phyloP scores from a whole-genome alignment of 2,329 filamentous ascomycete genomes.

The Parafenestella ontariensis region DNA sequence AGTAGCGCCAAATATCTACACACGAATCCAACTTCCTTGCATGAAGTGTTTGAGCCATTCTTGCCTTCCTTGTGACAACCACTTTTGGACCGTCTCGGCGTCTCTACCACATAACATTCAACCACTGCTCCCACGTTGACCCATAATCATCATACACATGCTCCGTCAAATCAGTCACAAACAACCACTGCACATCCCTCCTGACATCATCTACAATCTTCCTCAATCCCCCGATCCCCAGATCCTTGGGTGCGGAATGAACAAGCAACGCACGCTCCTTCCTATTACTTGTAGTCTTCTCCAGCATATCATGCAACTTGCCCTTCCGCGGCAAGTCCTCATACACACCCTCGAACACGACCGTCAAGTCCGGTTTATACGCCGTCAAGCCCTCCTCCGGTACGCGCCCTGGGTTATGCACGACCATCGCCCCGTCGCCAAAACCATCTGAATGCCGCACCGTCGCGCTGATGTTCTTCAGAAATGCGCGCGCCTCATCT shows the following conservation, averaged over 20 bases:
- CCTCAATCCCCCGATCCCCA: conserved; percentile 20
- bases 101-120: conserved; percentile 18
- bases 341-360: conserved; percentile 34
- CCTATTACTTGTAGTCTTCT: conserved; percentile 9
- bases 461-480: conserved; percentile 30
- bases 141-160: conserved; percentile 26
- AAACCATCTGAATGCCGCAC: conserved; percentile 27
- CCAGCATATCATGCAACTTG: conserved; percentile 11
- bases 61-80: too few relatives aligned
- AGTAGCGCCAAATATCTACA: background rate
- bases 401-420: conserved; percentile 30
- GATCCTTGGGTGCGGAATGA: conserved; percentile 22
- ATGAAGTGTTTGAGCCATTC: too few relatives aligned
- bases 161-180: conserved; percentile 26
- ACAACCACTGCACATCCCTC: conserved; percentile 31
- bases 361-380: conserved; percentile 25
- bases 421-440: conserved; percentile 19
- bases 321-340: conserved; percentile 15
- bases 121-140: conserved; percentile 26
- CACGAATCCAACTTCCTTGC: background rate
- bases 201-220: conserved; percentile 28
- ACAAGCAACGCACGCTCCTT: conserved; percentile 27
- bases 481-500: conserved; percentile 16
- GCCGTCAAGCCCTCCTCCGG: conserved; percentile 23
- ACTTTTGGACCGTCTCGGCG: too few relatives aligned